phyloP scores from a whole-genome alignment of 495 filamentous ascomycete species.

The Stereocaulon alpinum region DNA sequence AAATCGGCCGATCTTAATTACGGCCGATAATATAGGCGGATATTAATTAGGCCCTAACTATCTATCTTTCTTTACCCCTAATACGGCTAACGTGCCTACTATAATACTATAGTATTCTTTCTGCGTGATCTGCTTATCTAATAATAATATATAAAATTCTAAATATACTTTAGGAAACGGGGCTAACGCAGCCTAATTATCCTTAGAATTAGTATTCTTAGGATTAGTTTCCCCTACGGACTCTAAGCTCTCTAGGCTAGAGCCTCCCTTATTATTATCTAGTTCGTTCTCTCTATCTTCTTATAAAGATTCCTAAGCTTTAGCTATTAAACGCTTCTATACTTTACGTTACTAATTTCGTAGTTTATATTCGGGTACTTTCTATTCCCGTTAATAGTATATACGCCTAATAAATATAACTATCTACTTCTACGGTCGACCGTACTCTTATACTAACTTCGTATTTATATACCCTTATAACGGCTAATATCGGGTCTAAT shows the following conservation, averaged over 20 bases:
- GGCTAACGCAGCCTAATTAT: neutral
- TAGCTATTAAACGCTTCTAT: neutral
- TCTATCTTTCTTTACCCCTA: neutral
- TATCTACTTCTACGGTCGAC: neutral
- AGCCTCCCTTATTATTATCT: neutral
- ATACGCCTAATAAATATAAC: neutral
- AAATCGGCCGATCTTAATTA: no score
- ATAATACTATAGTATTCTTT: neutral
- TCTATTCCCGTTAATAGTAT: neutral
- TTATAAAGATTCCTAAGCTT: neutral
- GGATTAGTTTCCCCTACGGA: no score
- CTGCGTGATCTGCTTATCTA: neutral
- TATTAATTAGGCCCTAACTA: neutral
- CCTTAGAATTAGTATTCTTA: no score
- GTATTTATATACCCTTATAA: no score
- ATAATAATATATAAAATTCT: neutral
- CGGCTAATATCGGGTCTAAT: neutral
- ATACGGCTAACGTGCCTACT: neutral
- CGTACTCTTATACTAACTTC: neutral
- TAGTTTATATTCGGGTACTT: neutral
- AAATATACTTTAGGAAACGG: neutral
- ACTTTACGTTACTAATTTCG: neutral
- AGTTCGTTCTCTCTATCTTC: neutral
- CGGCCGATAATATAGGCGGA: neutral
- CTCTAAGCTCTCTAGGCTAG: no score